These are phyloP conservation scores for Senna siamea DNA, from an alignment of 306 rosid genomes.

Conservation along the genomic window DNA sequence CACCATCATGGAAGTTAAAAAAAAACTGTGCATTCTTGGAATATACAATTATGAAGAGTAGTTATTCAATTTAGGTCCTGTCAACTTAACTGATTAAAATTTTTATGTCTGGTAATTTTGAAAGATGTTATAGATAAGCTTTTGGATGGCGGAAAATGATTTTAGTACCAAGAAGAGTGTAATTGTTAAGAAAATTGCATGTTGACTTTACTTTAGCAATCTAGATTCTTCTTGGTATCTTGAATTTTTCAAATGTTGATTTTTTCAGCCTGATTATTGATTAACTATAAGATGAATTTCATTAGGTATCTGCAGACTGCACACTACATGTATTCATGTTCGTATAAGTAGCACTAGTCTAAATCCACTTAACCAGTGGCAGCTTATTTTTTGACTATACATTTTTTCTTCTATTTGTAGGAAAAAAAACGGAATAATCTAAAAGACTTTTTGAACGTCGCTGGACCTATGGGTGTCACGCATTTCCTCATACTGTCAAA, in stretches of 20 bases:
- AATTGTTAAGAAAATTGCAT: background rate
- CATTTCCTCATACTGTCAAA: constrained; percentile 94
- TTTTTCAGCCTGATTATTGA: constrained; percentile 7
- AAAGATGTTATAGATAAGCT: background rate
- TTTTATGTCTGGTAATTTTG: background rate
- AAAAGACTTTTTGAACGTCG: constrained; percentile 84
- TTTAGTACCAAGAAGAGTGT: background rate
- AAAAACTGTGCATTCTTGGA: constrained; percentile 1
- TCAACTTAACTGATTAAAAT: background rate
- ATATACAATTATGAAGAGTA: background rate
- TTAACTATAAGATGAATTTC: constrained; percentile 10
- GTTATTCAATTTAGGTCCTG: background rate
- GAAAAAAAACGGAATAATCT: constrained; percentile 89
- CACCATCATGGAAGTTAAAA: background rate
- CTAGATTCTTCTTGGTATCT: background rate
- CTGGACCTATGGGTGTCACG: constrained; percentile 97
- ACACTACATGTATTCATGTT: background rate
- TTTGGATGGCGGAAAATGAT: constrained; percentile 1
- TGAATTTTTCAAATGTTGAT: constrained; percentile 5
- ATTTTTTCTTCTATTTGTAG: constrained; percentile 49
- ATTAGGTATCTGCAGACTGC: constrained; percentile 1
- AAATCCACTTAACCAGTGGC: background rate
- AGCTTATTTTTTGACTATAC: constrained; percentile 25
- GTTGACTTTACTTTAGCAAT: constrained; percentile 20
- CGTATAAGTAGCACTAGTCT: constrained; percentile 11